A percentile compares a stretch with the other conserved stretches of the same genome.
Conservation (phyloP, 495 filamentous ascomycete genomes). For the Saxophila tyrrhenica region DNA sequence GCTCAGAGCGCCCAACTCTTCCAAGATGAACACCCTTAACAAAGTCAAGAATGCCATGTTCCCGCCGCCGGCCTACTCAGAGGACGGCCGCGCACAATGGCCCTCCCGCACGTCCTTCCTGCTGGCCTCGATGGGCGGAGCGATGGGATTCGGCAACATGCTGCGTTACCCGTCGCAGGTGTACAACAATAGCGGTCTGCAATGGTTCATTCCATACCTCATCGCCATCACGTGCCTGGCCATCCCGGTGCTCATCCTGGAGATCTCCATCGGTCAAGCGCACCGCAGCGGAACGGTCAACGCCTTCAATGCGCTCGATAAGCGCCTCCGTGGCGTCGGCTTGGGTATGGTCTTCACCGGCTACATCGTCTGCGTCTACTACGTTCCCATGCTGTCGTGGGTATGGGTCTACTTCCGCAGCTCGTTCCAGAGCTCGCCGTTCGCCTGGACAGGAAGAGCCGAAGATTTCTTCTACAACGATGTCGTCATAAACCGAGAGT, state of each 20-base stretch:
- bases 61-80: no score
- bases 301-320: background rate
- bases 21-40: no score
- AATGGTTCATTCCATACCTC: background rate
- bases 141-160: background rate
- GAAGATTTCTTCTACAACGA: background rate
- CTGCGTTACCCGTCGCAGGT: background rate
- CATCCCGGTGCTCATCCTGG: background rate
- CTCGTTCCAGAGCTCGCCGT: background rate
- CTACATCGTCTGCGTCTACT: background rate
- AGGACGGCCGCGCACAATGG: conserved; percentile 1
- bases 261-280: background rate
- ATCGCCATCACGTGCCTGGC: background rate
- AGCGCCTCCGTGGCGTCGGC: background rate
- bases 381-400: background rate
- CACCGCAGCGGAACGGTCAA: background rate
- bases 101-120: background rate
- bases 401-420: background rate
- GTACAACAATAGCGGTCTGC: background rate
- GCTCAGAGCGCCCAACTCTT: no score
- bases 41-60: no score
- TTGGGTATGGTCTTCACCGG: background rate
- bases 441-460: background rate
- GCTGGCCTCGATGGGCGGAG: conserved; percentile 1
- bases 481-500: background rate